A percentile compares a stretch with the other conserved stretches of the same genome.
Conservation (phyloP, 495 filamentous ascomycete genomes). For the Oleoguttula mirabilis region DNA sequence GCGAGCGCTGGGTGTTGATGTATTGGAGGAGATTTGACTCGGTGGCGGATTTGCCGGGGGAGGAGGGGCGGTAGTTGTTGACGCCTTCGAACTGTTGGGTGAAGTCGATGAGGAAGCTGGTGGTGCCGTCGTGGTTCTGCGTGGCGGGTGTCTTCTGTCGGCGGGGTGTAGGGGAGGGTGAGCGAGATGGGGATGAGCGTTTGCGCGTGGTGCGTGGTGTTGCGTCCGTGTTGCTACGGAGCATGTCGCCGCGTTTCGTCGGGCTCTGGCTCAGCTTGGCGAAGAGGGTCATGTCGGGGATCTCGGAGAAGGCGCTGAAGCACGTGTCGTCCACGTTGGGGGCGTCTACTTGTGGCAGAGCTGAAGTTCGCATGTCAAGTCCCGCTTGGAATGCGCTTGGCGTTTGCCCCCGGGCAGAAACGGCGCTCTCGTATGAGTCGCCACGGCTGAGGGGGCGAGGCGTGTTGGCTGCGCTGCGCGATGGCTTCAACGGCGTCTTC, state of each 20-base stretch:
- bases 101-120: slow-evolving; percentile 76
- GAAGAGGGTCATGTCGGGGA: slow-evolving; percentile 82
- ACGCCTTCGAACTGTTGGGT: slow-evolving; percentile 57
- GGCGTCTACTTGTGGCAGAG: slow-evolving; percentile 2
- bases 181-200: slow-evolving; percentile 31
- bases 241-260: slow-evolving; percentile 29
- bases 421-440: slow-evolving; percentile 5
- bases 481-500: slow-evolving; percentile 11
- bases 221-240: slow-evolving; percentile 22
- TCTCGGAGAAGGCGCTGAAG: slow-evolving; percentile 74
- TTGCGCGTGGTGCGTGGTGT: slow-evolving; percentile 30
- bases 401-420: neutral
- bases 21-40: slow-evolving; percentile 35
- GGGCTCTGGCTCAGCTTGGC: slow-evolving; percentile 54
- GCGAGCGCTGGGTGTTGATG: slow-evolving; percentile 34
- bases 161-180: slow-evolving; percentile 51
- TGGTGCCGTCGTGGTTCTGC: slow-evolving; percentile 41
- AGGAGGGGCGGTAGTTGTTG: slow-evolving; percentile 30
- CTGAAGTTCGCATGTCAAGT: slow-evolving; percentile 10
- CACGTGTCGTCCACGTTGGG: slow-evolving; percentile 59
- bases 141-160: slow-evolving; percentile 25
- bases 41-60: slow-evolving; percentile 34
- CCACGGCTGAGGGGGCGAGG: slow-evolving; percentile 9
- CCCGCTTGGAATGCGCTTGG: slow-evolving; percentile 12
- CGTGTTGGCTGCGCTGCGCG: slow-evolving; percentile 10